Percentiles rank a stretch among this genome's conserved stretches.
phyloP scores from a whole-genome alignment of 345 rosid species.

The Populus nigra region DNA sequence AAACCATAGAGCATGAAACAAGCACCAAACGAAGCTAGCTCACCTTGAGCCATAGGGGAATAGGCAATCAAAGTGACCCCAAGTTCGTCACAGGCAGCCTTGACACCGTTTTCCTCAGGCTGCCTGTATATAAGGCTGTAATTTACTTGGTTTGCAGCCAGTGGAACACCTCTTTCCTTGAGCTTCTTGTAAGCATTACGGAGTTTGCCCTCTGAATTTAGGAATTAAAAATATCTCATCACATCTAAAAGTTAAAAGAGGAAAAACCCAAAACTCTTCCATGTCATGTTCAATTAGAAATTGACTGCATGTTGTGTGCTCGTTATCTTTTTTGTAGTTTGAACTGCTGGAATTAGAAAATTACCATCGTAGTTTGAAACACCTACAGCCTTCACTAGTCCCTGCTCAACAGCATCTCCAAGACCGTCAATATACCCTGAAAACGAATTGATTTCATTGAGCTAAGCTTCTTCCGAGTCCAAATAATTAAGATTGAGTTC shows the following conservation, averaged over 20 bases:
- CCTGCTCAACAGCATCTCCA: slow-evolving; percentile 95
- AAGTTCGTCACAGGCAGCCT: slow-evolving; percentile 85
- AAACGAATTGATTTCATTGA: slow-evolving; percentile 26
- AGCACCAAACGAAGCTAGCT: neutral
- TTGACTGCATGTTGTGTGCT: too few species aligned
- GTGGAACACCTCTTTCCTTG: slow-evolving; percentile 81
- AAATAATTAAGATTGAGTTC: too few species aligned
- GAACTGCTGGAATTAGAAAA: neutral
- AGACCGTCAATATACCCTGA: slow-evolving; percentile 96
- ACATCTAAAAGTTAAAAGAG: neutral
- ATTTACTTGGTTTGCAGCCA: slow-evolving; percentile 95
- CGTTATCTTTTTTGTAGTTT: neutral
- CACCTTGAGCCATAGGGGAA: slow-evolving; percentile 93
- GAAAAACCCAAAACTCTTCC: neutral
- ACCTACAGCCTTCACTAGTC: slow-evolving; percentile 95
- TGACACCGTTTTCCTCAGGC: slow-evolving; percentile 85
- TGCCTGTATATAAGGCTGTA: slow-evolving; percentile 86
- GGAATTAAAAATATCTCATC: slow-evolving; percentile 6
- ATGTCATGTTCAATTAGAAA: neutral
- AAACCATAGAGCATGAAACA: too few species aligned
- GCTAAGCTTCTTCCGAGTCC: slow-evolving; percentile 23
- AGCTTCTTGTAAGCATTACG: slow-evolving; percentile 77
- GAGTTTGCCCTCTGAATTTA: slow-evolving; percentile 61
- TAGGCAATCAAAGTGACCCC: slow-evolving; percentile 92
- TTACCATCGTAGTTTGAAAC: slow-evolving; percentile 91